Base-by-base conservation (phyloP, 2,329 filamentous ascomycete genomes). In the Fusarium praegraminearum region DNA sequence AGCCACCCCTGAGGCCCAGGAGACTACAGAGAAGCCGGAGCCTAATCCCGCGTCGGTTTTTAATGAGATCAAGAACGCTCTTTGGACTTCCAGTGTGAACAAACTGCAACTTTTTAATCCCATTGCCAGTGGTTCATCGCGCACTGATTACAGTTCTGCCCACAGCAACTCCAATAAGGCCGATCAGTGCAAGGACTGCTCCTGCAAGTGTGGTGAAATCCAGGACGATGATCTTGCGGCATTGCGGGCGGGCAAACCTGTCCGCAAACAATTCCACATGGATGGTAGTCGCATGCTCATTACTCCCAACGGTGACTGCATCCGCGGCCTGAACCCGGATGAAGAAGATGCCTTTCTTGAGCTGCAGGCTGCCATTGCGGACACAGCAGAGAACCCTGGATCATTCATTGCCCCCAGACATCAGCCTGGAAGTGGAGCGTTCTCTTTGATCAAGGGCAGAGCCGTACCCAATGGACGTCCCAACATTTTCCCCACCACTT, bases 241-340 rank as follows among this genome's bases (percentile, higher is more conserved):
- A 4, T 81, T 91, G 9, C 81, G 84, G n/a, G 81, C 83, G 3
- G 89, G 88, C 49, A 83, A 84, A 64, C 81, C 87, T 13, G 87
- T 91, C 11, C 86, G 85, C 63, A 91, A 90, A 76, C 79, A 89
- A 40, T 80, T 80, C 50, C 79, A 80, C 51, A 82, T 89, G 3
- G 89, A 91, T 65, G 89, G 88, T 57, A 85, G 86, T 76, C 86
- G 90, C 28, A 89, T 92, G 67, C 85, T 94, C 70, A 87, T 94
- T 54, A 94, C 92, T 0, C 91, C 92, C 1, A 89, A 91, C 65
- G 92, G 92, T 13, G 90, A 93, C 67, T 92, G 91, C 76, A 83
- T 95, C n/a, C 89, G 90, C 69, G 90, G 91, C 61, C 80, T 96
- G 56, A 89, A 85, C 2, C 80, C 85, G 6, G 87, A 90, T 43